Evolutionary conservation across 2,329 filamentous ascomycete species (phyloP), one percentile per base, ranked within the genome.

Genomic region (Fusarium udum): DNA sequence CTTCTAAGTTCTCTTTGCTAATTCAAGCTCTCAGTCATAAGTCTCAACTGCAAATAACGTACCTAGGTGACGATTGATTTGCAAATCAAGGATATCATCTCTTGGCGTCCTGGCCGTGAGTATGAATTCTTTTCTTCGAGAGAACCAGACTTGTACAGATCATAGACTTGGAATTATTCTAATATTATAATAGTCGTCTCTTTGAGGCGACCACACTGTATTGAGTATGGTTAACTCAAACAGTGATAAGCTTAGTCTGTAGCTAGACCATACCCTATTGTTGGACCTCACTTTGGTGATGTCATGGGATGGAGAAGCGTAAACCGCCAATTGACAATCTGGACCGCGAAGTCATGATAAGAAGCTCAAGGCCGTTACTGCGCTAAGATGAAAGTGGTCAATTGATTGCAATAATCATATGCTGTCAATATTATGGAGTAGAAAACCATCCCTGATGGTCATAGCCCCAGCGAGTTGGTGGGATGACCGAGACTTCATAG

Each of bases 171-270:
- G 22, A 15, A n/a, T 11, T n/a, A n/a, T 6, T 6, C 6, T 7
- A 16, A 16, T 1, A 11, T 42, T n/a, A n/a, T 4, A 8, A 16
- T n/a, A 42, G 14, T n/a, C 6, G 8, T 15, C 8, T 15, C 2
- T 16, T n/a, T n/a, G 22, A n/a, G 9, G 22, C 5, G 9, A 15
- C n/a, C 15, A n/a, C 14, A 15, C 22, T 10, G 22, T 16, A 10
- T 42, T 42, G 14, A 16, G 16, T 20, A 26, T 26, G 24, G 4
- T 46, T 20, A 46, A 26, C 16, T 20, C 7, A 26, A 45, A 20
- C 7, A 26, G 24, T 24, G 4, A 46, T 46, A 46, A 46, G 43
- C 43, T 43, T 3, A 18, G 42, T 43, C n/a, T 18, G 2, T 15
- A 43, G 40, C 40, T 20, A 18, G 24, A 24, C 7, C 24, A 20